phyloP scores from a whole-genome alignment of 2,329 filamentous ascomycete genomes.

The Beauveria varroae region DNA sequence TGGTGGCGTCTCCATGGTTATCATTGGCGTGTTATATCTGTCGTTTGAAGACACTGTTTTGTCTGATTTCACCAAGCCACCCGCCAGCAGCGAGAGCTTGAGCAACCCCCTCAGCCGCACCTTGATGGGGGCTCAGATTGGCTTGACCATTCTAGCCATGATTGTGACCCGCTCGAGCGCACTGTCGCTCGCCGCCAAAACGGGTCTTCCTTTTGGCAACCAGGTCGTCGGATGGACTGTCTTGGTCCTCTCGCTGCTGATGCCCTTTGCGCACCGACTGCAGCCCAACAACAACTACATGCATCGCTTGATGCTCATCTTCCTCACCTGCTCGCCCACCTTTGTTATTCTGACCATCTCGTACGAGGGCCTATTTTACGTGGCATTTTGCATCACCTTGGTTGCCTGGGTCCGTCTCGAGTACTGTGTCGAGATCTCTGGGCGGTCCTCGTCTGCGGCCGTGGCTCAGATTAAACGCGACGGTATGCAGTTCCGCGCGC shows the following conservation, averaged over 20 bases:
- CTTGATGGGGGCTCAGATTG: slow-evolving; percentile 65
- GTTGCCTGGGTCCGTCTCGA: slow-evolving; percentile 91
- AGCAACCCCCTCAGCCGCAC: slow-evolving; percentile 43
- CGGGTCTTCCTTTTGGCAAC: slow-evolving; percentile 79
- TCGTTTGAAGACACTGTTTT: slow-evolving; percentile 62
- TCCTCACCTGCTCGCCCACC: slow-evolving; percentile 83
- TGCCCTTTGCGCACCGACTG: slow-evolving; percentile 75
- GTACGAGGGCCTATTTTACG: slow-evolving; percentile 94
- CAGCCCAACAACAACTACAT: slow-evolving; percentile 82
- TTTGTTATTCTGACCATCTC: slow-evolving; percentile 97
- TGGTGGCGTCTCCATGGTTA: slow-evolving; percentile 72
- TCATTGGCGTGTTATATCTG: slow-evolving; percentile 70
- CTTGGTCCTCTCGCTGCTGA: slow-evolving; percentile 62
- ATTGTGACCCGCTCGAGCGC: slow-evolving; percentile 80
- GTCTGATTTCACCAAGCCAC: slow-evolving; percentile 28
- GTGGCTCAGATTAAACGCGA: slow-evolving; percentile 11
- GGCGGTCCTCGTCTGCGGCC: background rate
- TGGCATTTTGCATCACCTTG: slow-evolving; percentile 75
- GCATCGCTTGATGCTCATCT: slow-evolving; percentile 80
- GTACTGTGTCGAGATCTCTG: slow-evolving; percentile 49
- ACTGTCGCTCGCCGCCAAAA: slow-evolving; percentile 75
- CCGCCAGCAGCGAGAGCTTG: slow-evolving; percentile 17
- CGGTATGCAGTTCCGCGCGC: slow-evolving; percentile 44
- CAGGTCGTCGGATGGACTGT: slow-evolving; percentile 80
- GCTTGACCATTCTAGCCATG: slow-evolving; percentile 73